A percentile compares a stretch with the other conserved stretches of the same genome.
Evolutionary conservation across 2,329 filamentous ascomycete species (phyloP).

Genomic region (Pseudovirgaria hyperparasitica): DNA sequence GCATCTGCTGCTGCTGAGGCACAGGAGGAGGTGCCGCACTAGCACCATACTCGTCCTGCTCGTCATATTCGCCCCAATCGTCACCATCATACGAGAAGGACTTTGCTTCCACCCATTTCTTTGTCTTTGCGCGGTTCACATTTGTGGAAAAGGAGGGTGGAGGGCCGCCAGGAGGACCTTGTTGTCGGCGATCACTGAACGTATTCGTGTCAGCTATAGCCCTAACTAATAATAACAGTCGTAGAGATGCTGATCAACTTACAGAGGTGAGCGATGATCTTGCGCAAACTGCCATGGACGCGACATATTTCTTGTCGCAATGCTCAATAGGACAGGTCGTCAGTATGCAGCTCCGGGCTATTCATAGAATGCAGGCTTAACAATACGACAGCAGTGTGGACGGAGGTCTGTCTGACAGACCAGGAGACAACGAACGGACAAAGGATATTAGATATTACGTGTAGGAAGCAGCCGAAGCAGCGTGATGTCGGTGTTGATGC

Average conservation of each 20-base stretch:
- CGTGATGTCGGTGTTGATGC: no score
- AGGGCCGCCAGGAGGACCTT: slow-evolving; percentile 20
- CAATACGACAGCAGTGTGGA: no score
- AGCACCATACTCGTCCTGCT: slow-evolving; percentile 44
- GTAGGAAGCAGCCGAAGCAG: slow-evolving; percentile 21
- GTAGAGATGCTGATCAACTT: no score
- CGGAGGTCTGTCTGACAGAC: no score
- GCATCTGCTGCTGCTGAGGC: slow-evolving; percentile 27
- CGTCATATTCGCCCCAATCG: slow-evolving; percentile 67
- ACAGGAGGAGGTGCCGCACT: slow-evolving; percentile 31
- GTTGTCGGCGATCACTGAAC: slow-evolving; percentile 16
- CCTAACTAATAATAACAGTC: no score
- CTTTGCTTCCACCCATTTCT: slow-evolving; percentile 90
- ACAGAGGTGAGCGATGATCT: slow-evolving; percentile 29
- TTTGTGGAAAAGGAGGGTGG: slow-evolving; percentile 64
- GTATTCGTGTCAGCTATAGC: no score
- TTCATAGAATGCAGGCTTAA: no score
- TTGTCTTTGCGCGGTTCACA: slow-evolving; percentile 78
- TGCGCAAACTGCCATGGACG: slow-evolving; percentile 27
- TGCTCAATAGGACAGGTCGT: no score
- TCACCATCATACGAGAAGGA: slow-evolving; percentile 79
- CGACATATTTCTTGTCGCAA: no score
- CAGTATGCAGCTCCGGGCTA: no score
- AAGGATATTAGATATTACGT: slow-evolving; percentile 12
- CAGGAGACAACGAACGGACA: no score